These are phyloP conservation scores for Phalaenopsis aphrodite DNA, from an alignment of 106 monocot genomes.

Conservation along the genomic window DNA sequence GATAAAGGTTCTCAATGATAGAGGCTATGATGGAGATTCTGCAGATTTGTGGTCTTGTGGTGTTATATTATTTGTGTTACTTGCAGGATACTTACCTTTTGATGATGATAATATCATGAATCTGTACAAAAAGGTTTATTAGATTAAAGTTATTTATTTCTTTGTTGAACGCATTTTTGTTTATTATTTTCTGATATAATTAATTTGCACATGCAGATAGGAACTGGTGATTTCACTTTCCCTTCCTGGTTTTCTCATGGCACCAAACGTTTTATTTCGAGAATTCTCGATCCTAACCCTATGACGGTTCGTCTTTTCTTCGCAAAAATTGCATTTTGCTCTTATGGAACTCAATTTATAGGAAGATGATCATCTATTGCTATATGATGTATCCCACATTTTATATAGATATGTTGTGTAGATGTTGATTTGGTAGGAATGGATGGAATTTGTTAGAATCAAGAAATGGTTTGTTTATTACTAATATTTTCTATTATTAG, in stretches of 20 bases:
- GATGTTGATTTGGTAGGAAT: not conserved
- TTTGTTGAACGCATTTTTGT: not conserved
- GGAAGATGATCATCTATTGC: not conserved
- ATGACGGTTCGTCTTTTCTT: constrained; percentile 43
- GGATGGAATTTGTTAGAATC: not conserved
- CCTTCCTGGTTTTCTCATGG: constrained; percentile 79
- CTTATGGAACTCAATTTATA: not conserved
- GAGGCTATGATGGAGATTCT: constrained; percentile 81
- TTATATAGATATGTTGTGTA: not conserved
- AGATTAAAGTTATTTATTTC: not conserved
- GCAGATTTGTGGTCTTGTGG: constrained; percentile 95
- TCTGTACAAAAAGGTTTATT: constrained; percentile 69
- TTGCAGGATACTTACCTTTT: constrained; percentile 93
- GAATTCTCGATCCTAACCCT: constrained; percentile 82
- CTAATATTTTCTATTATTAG: too few species aligned
- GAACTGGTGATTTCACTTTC: constrained; percentile 55
- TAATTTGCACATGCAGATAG: constrained; percentile 41
- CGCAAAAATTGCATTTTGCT: not conserved
- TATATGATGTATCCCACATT: not conserved
- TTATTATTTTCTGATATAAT: not conserved
- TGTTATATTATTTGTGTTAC: constrained; percentile 83
- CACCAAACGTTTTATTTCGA: constrained; percentile 59
- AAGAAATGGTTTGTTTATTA: not conserved
- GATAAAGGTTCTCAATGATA: constrained; percentile 54
- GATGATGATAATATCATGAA: constrained; percentile 80